Evolutionary conservation across 345 rosid genomes (phyloP).

Genomic region (Leavenworthia alabamica): DNA sequence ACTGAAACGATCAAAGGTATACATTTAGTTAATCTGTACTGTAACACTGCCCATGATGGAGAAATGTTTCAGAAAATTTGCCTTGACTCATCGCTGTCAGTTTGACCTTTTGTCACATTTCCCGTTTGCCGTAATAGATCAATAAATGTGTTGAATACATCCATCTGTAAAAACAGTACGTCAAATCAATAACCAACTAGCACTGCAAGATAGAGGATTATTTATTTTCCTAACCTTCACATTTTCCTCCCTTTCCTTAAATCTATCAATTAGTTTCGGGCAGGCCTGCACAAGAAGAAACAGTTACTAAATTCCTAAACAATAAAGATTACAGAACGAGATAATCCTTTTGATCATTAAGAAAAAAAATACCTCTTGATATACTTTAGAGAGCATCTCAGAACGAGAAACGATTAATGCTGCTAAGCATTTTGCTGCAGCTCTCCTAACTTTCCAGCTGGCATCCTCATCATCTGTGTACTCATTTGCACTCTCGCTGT

Average conservation of each 20-base stretch:
- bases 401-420: constrained; percentile 94
- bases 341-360: constrained; percentile 28
- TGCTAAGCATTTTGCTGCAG: constrained; percentile 94
- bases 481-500: constrained; percentile 95
- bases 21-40: constrained; percentile 3
- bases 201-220: neutral
- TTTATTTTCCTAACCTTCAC: constrained; percentile 59
- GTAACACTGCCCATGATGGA: constrained; percentile 1
- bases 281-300: constrained; percentile 67
- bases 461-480: constrained; percentile 99
- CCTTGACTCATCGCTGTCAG: constrained; percentile 66
- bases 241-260: constrained; percentile 98
- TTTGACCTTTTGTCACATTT: constrained; percentile 83
- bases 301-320: neutral
- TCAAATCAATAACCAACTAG: constrained; percentile 16
- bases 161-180: constrained; percentile 60
- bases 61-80: constrained; percentile 25
- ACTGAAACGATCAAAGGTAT: constrained; percentile 41
- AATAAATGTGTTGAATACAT: constrained; percentile 89
- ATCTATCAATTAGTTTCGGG: constrained; percentile 91
- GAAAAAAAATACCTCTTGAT: constrained; percentile 62
- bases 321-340: neutral
- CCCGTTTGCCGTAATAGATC: constrained; percentile 97
- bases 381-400: constrained; percentile 76
- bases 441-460: constrained; percentile 99